Conservation (phyloP, 2,329 filamentous ascomycete species). For the Pseudogymnoascus sp. region DNA sequence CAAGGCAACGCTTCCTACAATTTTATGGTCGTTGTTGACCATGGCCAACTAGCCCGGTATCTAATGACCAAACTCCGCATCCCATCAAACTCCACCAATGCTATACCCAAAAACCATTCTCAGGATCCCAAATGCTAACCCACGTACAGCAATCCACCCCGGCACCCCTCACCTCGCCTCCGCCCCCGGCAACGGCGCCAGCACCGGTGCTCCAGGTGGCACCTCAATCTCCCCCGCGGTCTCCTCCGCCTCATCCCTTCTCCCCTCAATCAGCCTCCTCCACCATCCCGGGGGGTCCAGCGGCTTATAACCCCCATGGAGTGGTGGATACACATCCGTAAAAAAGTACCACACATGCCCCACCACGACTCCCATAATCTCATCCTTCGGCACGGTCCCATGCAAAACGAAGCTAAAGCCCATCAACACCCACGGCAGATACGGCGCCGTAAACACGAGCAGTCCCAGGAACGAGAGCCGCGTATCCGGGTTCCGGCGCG, state of each 20-base stretch:
- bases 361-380: constrained; percentile 89
- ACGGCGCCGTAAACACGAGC: constrained; percentile 86
- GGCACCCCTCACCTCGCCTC: background rate
- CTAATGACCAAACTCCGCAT: background rate
- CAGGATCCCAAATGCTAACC: background rate
- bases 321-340: constrained; percentile 86
- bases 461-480: constrained; percentile 81
- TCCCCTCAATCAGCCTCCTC: constrained; percentile 35
- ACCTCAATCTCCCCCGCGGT: background rate
- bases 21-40: background rate
- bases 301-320: constrained; percentile 76
- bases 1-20: background rate
- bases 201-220: background rate
- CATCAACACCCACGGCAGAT: constrained; percentile 93
- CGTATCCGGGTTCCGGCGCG: constrained; percentile 85
- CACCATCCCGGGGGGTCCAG: constrained; percentile 87
- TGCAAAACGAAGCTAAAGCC: constrained; percentile 87
- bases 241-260: background rate
- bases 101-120: background rate
- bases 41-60: background rate
- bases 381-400: constrained; percentile 83
- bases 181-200: background rate
- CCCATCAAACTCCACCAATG: background rate
- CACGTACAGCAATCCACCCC: background rate
- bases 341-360: constrained; percentile 99